Percentiles rank a stretch among this genome's conserved stretches.
These are phyloP conservation scores for Testicularia cyperi DNA, from an alignment of 1,284 basidiomycete species.

Conservation along the genomic window DNA sequence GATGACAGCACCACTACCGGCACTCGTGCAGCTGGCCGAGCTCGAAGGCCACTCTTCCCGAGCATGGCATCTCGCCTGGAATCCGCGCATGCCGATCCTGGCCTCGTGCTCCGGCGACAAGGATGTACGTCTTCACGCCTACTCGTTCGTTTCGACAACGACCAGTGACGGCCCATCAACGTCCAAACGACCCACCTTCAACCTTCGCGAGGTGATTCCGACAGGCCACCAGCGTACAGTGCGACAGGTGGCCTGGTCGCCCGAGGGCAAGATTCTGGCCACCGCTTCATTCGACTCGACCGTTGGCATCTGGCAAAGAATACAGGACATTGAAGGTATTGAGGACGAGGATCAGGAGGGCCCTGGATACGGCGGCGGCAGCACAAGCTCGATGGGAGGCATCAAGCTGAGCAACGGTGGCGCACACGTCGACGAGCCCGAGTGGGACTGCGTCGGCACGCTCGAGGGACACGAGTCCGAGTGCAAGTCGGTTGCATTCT, in stretches of 20 bases:
- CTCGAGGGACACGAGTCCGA: conserved; percentile 97
- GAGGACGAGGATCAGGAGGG: conserved; percentile 4
- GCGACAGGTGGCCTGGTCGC: conserved; percentile 85
- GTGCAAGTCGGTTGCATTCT: conserved; percentile 92
- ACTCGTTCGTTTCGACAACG: conserved; percentile 61
- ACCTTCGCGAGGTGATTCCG: conserved; percentile 56
- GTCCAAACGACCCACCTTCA: conserved; percentile 44
- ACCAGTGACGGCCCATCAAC: conserved; percentile 30
- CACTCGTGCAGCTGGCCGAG: too few relatives aligned
- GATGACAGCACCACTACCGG: too few relatives aligned
- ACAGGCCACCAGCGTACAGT: conserved; percentile 91
- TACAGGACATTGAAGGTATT: conserved; percentile 52
- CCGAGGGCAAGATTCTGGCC: conserved; percentile 82
- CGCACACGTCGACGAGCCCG: conserved; percentile 32
- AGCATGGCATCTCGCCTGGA: conserved; percentile 85
- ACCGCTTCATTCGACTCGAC: conserved; percentile 94
- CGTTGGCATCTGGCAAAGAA: conserved; percentile 81
- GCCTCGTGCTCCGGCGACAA: conserved; percentile 95
- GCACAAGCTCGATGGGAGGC: conserved; percentile 2
- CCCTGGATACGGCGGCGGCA: too few relatives aligned
- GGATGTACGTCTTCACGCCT: conserved; percentile 80
- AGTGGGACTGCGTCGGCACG: conserved; percentile 79
- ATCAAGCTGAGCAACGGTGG: conserved; percentile 63
- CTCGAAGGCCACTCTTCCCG: conserved; percentile 55
- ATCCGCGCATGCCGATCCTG: conserved; percentile 76